Conservation (phyloP, 2,329 filamentous ascomycete genomes). For the Geosmithia putterillii region DNA sequence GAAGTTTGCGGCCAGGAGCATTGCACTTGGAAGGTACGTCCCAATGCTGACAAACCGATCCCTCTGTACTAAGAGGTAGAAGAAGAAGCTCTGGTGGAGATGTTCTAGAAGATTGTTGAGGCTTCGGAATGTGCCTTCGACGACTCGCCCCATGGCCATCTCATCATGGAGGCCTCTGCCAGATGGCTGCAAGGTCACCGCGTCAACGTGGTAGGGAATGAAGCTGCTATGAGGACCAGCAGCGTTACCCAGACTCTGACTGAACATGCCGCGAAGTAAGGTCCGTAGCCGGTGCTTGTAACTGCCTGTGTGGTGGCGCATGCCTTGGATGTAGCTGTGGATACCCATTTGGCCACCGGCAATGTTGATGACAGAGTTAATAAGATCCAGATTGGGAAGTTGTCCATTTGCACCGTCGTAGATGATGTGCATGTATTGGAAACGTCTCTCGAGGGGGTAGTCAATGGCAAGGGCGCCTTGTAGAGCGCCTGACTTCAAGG, state of each 20-base stretch:
- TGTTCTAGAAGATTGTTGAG: slow-evolving; percentile 95
- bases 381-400: slow-evolving; percentile 85
- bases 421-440: slow-evolving; percentile 78
- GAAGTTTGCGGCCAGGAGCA: slow-evolving; percentile 89
- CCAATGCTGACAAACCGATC: slow-evolving; percentile 96
- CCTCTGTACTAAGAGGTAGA: slow-evolving; percentile 85
- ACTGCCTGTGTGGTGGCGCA: slow-evolving; percentile 69
- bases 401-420: slow-evolving; percentile 97
- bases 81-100: slow-evolving; percentile 98
- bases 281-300: slow-evolving; percentile 77
- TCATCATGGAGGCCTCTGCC: slow-evolving; percentile 95
- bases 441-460: slow-evolving; percentile 73
- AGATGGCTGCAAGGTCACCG: slow-evolving; percentile 81
- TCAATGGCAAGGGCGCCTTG: slow-evolving; percentile 92
- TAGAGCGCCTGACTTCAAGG: slow-evolving; percentile 83
- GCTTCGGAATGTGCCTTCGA: slow-evolving; percentile 85
- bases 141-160: slow-evolving; percentile 81
- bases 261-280: slow-evolving; percentile 85
- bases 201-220: slow-evolving; percentile 95
- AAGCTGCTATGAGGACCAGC: slow-evolving; percentile 90
- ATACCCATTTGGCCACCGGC: slow-evolving; percentile 89
- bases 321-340: slow-evolving; percentile 69
- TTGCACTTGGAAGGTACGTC: slow-evolving; percentile 93
- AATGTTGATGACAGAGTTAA: slow-evolving; percentile 86
- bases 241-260: slow-evolving; percentile 78